Conservation (phyloP, 805 yeast species). For the Ogataea ganodermae region DNA sequence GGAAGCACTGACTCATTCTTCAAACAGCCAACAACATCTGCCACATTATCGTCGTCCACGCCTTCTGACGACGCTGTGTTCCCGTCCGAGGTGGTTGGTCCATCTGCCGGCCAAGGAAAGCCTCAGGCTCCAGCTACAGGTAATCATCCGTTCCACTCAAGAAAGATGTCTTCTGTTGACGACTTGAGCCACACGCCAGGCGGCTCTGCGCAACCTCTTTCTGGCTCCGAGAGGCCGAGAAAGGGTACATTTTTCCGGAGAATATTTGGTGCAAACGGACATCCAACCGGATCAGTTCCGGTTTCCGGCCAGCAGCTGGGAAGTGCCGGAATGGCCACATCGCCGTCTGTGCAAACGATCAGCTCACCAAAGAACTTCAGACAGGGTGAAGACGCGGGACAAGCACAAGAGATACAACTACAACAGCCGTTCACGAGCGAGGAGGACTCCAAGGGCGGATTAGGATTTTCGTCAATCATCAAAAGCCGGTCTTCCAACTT, state of each 20-base stretch:
- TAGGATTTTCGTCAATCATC: conserved; percentile 30
- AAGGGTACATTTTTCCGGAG: conserved; percentile 33
- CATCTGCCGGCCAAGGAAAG: background rate
- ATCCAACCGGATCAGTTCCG: conserved; percentile 4
- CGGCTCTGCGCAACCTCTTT: background rate
- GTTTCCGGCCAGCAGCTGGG: conserved; percentile 6
- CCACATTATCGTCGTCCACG: conserved; percentile 11
- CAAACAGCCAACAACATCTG: conserved; percentile 13
- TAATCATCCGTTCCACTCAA: background rate
- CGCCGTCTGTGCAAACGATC: conserved; percentile 27
- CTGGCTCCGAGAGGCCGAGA: conserved; percentile 20
- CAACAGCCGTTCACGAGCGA: conserved; percentile 6
- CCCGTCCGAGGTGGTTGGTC: background rate
- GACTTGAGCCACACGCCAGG: conserved; percentile 7
- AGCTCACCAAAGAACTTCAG: conserved; percentile 36
- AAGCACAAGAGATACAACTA: conserved; percentile 1
- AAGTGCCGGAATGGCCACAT: conserved; percentile 12
- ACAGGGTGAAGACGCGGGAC: conserved; percentile 28
- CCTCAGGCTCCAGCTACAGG: conserved; percentile 1
- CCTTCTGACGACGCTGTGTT: background rate
- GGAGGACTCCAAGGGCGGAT: conserved; percentile 15
- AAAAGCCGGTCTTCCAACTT: conserved; percentile 52
- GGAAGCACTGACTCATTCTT: conserved; percentile 13
- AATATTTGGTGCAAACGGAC: conserved; percentile 28
- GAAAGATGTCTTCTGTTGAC: conserved; percentile 14